Evolutionary conservation across 768 basidiomycete species (phyloP).

Genomic region (Pleurotus citrinopileatus): DNA sequence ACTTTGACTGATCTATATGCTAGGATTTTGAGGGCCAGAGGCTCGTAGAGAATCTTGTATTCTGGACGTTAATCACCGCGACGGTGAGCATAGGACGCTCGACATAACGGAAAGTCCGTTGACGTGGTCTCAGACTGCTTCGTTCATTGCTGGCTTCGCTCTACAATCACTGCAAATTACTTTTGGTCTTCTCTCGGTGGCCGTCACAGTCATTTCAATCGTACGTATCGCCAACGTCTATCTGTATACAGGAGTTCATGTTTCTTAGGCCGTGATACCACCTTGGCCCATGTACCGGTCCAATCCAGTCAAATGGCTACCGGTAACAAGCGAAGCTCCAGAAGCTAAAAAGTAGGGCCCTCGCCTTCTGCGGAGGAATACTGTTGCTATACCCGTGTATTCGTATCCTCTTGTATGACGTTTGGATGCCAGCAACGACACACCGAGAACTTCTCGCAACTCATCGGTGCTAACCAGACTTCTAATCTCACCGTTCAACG

Average conservation of each 20-base stretch:
- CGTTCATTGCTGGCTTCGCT: constrained; percentile 56
- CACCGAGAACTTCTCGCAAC: too few relatives aligned
- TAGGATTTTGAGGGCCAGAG: constrained; percentile 13
- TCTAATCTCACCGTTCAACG: too few relatives aligned
- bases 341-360: background rate
- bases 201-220: constrained; percentile 35
- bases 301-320: constrained; percentile 63
- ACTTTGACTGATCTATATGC: background rate
- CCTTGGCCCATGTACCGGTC: constrained; percentile 68
- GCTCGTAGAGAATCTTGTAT: constrained; percentile 7
- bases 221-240: constrained; percentile 27
- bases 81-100: constrained; percentile 8
- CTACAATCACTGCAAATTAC: constrained; percentile 54
- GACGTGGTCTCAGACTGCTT: constrained; percentile 35
- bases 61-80: constrained; percentile 1
- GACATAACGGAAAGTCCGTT: background rate
- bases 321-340: constrained; percentile 19
- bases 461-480: too few relatives aligned
- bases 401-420: too few relatives aligned
- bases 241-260: background rate
- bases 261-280: constrained; percentile 55
- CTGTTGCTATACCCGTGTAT: too few relatives aligned
- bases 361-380: too few relatives aligned
- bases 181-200: constrained; percentile 43
- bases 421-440: too few relatives aligned